Evolutionary conservation across 1,284 basidiomycete species (phyloP).

Genomic region (Tremellales sp.): DNA sequence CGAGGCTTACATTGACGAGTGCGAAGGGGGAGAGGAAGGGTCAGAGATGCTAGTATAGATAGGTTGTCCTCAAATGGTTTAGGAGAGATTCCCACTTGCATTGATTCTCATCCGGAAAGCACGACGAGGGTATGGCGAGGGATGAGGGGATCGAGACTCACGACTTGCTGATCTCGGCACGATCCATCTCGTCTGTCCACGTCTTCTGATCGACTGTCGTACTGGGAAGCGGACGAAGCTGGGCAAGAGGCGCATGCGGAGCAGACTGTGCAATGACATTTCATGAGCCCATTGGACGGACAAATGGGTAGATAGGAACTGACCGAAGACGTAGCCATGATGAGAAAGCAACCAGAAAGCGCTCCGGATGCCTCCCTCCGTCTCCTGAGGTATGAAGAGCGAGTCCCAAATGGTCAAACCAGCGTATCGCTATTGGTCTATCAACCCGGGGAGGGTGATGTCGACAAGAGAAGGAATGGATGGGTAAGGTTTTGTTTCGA

Average conservation of each 20-base stretch:
- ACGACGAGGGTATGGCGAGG: conserved; percentile 7
- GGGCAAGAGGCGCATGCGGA: neutral
- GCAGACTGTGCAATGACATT: neutral
- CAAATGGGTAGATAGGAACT: neutral
- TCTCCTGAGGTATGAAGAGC: no score
- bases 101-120: conserved; percentile 50
- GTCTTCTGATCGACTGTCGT: conserved; percentile 18
- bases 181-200: conserved; percentile 52
- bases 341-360: neutral
- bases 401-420: no score
- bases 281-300: neutral
- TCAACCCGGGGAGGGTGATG: no score
- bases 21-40: conserved; percentile 13
- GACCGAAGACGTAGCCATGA: neutral
- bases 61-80: conserved; percentile 51
- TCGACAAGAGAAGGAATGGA: no score
- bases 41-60: conserved; percentile 53
- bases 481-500: no score
- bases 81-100: conserved; percentile 62
- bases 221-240: neutral
- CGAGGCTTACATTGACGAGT: neutral
- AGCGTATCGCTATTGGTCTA: no score
- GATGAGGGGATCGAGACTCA: conserved; percentile 44
- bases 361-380: neutral
- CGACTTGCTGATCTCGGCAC: conserved; percentile 52